phyloP scores from a whole-genome alignment of 441 rosid species.

The Populus hybrid region DNA sequence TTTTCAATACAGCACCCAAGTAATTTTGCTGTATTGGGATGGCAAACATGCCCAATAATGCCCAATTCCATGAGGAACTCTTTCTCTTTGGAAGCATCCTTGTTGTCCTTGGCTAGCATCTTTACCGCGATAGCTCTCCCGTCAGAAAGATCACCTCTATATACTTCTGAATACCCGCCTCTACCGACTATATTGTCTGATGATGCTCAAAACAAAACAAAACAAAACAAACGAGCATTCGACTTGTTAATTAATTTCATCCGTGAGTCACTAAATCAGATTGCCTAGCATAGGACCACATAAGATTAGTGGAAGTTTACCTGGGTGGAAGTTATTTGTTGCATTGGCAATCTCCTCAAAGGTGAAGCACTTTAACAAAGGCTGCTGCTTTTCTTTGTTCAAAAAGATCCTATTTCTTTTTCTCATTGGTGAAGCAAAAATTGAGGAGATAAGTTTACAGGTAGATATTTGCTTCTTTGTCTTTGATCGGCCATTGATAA shows the following conservation, averaged over 20 bases:
- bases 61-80: slow-evolving; percentile 87
- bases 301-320: slow-evolving; percentile 18
- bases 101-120: slow-evolving; percentile 73
- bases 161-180: slow-evolving; percentile 93
- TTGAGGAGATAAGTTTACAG: slow-evolving; percentile 46
- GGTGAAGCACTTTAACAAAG: slow-evolving; percentile 62
- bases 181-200: slow-evolving; percentile 68
- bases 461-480: slow-evolving; percentile 40
- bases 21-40: slow-evolving; percentile 77
- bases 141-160: slow-evolving; percentile 71
- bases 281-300: not conserved
- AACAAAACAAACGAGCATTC: not conserved
- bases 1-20: slow-evolving; percentile 84
- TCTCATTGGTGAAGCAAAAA: slow-evolving; percentile 50
- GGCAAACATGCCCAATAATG: slow-evolving; percentile 70
- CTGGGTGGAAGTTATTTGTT: slow-evolving; percentile 65
- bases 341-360: slow-evolving; percentile 70
- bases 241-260: not conserved
- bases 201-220: slow-evolving; percentile 16
- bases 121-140: slow-evolving; percentile 78
- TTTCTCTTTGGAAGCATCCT: slow-evolving; percentile 71
- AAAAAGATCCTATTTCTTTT: slow-evolving; percentile 39
- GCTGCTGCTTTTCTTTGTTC: slow-evolving; percentile 40
- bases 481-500: slow-evolving; percentile 23
- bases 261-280: not conserved